These are phyloP conservation scores for Lathyrus tuberosus DNA, from an alignment of 306 rosid genomes.

Conservation along the genomic window DNA sequence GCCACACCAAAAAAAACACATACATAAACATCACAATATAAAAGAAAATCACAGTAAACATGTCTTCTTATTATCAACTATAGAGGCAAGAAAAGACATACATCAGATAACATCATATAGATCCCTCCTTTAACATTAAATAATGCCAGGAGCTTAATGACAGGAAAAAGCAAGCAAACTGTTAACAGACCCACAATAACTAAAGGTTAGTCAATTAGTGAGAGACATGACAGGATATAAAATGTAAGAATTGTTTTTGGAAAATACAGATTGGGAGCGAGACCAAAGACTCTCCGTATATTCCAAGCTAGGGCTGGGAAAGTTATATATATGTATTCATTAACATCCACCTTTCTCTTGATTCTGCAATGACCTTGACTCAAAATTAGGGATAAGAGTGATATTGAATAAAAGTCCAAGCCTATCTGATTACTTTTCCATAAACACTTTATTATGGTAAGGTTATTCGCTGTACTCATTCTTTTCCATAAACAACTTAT, in stretches of 20 bases:
- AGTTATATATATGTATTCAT: not conserved
- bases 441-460: no score
- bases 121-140: slow-evolving; percentile 11
- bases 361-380: not conserved
- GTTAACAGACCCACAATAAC: slow-evolving; percentile 2
- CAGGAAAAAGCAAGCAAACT: slow-evolving; percentile 5
- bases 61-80: not conserved
- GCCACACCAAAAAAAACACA: not conserved
- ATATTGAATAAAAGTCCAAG: no score
- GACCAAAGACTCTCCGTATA: no score
- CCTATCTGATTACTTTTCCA: no score
- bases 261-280: no score
- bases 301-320: no score
- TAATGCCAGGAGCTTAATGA: slow-evolving; percentile 13
- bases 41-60: slow-evolving; percentile 20
- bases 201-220: not conserved
- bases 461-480: no score
- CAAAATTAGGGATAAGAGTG: no score
- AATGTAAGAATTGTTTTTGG: no score
- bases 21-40: slow-evolving; percentile 3
- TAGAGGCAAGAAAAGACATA: slow-evolving; percentile 15
- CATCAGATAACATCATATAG: not conserved
- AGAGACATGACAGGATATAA: no score
- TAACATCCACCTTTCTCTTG: not conserved
- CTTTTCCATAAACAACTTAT: no score